A percentile compares a stretch with the other conserved stretches of the same genome.
These are phyloP conservation scores for Curvularia lunata DNA, from an alignment of 2,329 filamentous ascomycete genomes.

Conservation along the genomic window DNA sequence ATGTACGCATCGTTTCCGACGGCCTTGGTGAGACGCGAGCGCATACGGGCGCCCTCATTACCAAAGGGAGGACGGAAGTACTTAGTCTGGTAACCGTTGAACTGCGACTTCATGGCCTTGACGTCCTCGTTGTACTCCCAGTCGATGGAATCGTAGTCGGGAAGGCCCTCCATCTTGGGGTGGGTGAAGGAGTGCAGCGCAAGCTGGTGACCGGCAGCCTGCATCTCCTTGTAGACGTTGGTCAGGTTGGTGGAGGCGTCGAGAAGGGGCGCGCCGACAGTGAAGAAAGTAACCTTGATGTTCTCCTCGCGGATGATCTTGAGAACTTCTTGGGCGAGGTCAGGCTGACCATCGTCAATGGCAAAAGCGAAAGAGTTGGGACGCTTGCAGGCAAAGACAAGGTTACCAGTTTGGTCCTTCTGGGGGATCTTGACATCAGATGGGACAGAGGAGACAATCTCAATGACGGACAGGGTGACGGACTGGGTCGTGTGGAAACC, in stretches of 20 bases:
- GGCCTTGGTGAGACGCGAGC: slow-evolving; percentile 64
- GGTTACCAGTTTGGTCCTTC: slow-evolving; percentile 66
- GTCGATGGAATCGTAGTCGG: slow-evolving; percentile 61
- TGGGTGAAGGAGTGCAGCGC: slow-evolving; percentile 73
- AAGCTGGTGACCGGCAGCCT: slow-evolving; percentile 68
- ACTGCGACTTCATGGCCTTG: slow-evolving; percentile 52
- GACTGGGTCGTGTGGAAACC: slow-evolving; percentile 65
- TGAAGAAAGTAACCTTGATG: slow-evolving; percentile 75
- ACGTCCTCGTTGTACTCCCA: slow-evolving; percentile 68
- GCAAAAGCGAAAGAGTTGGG: slow-evolving; percentile 75
- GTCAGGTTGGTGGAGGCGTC: slow-evolving; percentile 67
- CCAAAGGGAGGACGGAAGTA: slow-evolving; percentile 76
- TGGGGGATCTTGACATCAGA: slow-evolving; percentile 59
- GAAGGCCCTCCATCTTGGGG: slow-evolving; percentile 68
- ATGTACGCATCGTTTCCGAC: slow-evolving; percentile 59
- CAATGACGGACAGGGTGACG: slow-evolving; percentile 63
- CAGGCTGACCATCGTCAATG: slow-evolving; percentile 71
- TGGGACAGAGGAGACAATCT: slow-evolving; percentile 65
- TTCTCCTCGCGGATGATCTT: slow-evolving; percentile 65
- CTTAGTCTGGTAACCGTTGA: slow-evolving; percentile 44
- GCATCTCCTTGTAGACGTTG: slow-evolving; percentile 69
- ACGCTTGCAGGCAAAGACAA: slow-evolving; percentile 69
- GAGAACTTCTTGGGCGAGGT: slow-evolving; percentile 65
- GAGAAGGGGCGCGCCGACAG: slow-evolving; percentile 67
- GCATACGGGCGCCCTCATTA: slow-evolving; percentile 69